Base-by-base conservation (phyloP, 345 rosid genomes). In the Rhodomyrtus tomentosa region DNA sequence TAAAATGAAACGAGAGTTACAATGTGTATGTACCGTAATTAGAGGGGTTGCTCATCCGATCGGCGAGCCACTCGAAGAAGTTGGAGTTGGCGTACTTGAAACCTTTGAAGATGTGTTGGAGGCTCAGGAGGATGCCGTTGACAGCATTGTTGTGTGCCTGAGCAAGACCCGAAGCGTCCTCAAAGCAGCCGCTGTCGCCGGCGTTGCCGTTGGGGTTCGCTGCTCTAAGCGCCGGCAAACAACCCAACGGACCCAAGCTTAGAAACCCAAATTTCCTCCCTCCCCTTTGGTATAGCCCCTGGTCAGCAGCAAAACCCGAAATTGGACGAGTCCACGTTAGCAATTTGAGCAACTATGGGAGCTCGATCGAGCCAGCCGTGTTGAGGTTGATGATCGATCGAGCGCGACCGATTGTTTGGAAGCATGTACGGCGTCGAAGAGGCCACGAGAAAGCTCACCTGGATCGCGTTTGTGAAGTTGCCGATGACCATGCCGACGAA, bases 191-290 rank as follows among this genome's bases (percentile, higher is more conserved):
- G 27, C 85, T 88, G 80, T 84, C 89, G 48, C 49, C 81, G 27
- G 81, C 87, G 11, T 83, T 86, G 51, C 74, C 86, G 68, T 86
- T 81, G 24, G 87, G 87, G 85, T 90, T 91, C 20, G 86, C 29
- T 14, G 92, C 91, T 84, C 93, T 83, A 13, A 93, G 82, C 2
- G 86, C 88, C 25, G 92, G 92, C 51, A 93, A 84, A 85, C 95
- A 90, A 79, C 95, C 95, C 49, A 90, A 58, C 6, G 93, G 93
- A 81, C 83, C 80, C 84, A 91, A 68, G 92, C 88, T 88, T 32
- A 91, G 84, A 83, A 91, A 90, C 9, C 86, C 92, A 85, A 91
- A 93, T 49, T 93, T 93, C 84, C 93, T 88, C 4, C 83, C 95
- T 48, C 93, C 93, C 84, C 86, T 93, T 59, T 85, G 84, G 42